Evolutionary conservation across 306 rosid species (phyloP), one percentile per base, ranked within the genome.

Genomic region (Sicyos edulis): DNA sequence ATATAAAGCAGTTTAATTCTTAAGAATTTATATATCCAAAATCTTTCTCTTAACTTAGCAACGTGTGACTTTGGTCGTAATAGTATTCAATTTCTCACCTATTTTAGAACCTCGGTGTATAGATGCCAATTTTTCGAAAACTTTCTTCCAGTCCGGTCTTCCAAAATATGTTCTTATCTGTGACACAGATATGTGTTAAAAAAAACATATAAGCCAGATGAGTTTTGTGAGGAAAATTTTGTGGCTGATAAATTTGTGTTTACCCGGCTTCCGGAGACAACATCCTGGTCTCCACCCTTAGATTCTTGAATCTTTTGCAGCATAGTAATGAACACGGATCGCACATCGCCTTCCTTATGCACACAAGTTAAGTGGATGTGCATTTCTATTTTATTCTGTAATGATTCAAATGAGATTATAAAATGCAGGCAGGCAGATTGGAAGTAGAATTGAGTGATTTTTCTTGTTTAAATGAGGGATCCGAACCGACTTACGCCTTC

Each of bases 91-190:
- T 26, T 24, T 58, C 59, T 51, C 16, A 52, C 59, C 73, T 52
- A 69, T 69, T 13, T 49, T 50, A 12, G 59, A 7, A 10, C 14
- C 37, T 47, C 8, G 0, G 22, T 22, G 73, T 8, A 24, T 12
- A 2, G 17, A 5, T 66, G 22, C 29, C 37, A 66, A 71, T 3
- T 75, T 47, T 0, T 78, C 45, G 78, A 89, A 90, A 34, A 89
- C 96, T 45, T 77, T 85, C 74, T 55, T 80, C 98, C 98, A 92
- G 42, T 92, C 83, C 2, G 96, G 98, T 79, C 85, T 88, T 22
- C 96, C 88, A 84, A 86, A 88, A 82, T 87, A 92, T 45, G 98
- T 86, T 76, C 75, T 45, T 74, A 92, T 88, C 96, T 90, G 90
- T 13, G 32, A 26, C 32, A 26, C 5, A 11, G 7, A 10, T 8